phyloP scores from a whole-genome alignment of 139 green algal species.

The Dunaliella primolecta region DNA sequence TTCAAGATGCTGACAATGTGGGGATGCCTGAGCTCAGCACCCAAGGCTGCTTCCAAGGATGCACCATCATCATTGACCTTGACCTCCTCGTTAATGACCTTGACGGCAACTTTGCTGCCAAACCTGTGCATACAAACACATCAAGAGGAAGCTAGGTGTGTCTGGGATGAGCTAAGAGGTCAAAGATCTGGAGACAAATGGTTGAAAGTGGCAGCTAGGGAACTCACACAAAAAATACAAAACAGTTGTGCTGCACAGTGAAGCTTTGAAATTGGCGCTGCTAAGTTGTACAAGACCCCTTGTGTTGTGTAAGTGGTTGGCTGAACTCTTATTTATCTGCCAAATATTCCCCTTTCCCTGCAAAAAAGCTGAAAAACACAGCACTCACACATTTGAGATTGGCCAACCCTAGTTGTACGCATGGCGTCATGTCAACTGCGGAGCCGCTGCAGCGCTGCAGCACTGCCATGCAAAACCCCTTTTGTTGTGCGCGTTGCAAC shows the following conservation, averaged over 20 bases:
- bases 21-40: constrained; percentile 35
- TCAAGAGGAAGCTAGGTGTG: background rate
- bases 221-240: background rate
- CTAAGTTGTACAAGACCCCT: background rate
- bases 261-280: background rate
- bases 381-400: too few species aligned
- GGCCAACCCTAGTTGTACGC: too few species aligned
- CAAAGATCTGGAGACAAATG: background rate
- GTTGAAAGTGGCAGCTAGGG: background rate
- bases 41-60: background rate
- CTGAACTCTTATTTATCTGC: too few species aligned
- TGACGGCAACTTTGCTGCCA: constrained; percentile 38
- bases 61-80: background rate
- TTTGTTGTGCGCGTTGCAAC: too few species aligned
- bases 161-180: background rate
- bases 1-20: constrained; percentile 38
- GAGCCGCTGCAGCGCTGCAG: too few species aligned
- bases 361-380: too few species aligned
- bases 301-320: too few species aligned
- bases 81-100: constrained; percentile 24
- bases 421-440: too few species aligned
- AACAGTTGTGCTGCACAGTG: background rate
- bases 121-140: constrained; percentile 21
- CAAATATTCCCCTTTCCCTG: too few species aligned
- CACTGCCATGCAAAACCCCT: too few species aligned